Percentiles rank a stretch among this genome's conserved stretches.
Evolutionary conservation across 805 yeast genomes (phyloP).

Genomic region (Candida pini): DNA sequence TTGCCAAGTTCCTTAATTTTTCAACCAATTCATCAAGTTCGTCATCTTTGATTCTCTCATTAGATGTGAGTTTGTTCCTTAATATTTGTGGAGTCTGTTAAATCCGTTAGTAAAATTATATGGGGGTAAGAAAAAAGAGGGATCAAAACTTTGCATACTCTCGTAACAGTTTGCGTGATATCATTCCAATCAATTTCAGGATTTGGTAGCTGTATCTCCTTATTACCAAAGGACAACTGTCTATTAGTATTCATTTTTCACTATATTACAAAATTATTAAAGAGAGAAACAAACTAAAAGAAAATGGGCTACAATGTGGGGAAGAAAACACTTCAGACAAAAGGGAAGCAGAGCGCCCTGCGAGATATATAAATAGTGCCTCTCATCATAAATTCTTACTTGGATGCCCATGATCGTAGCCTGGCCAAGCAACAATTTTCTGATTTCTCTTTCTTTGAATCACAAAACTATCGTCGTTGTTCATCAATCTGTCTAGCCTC

Average conservation of each 20-base stretch:
- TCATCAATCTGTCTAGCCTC: slow-evolving; percentile 15
- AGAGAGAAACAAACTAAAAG: background rate
- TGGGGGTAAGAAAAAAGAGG: background rate
- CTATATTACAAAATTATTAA: background rate
- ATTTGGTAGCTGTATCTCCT: slow-evolving; percentile 11
- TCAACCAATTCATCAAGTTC: slow-evolving; percentile 26
- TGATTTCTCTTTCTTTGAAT: slow-evolving; percentile 17
- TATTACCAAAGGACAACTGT: slow-evolving; percentile 2
- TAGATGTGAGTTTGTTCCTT: slow-evolving; percentile 24
- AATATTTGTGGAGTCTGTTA: slow-evolving; percentile 29
- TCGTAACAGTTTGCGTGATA: slow-evolving; percentile 17
- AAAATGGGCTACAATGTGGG: background rate
- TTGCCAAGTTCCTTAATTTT: slow-evolving; percentile 13
- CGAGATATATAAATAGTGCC: too few species aligned
- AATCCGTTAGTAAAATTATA: background rate
- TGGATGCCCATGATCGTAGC: slow-evolving; percentile 63
- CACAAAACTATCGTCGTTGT: slow-evolving; percentile 13
- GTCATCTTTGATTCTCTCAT: slow-evolving; percentile 32
- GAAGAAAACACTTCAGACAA: background rate
- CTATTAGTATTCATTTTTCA: background rate
- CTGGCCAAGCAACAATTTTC: slow-evolving; percentile 56
- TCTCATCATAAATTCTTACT: slow-evolving; percentile 13
- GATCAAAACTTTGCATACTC: slow-evolving; percentile 16
- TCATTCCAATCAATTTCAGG: slow-evolving; percentile 26
- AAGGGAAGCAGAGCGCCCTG: too few species aligned